Evolutionary conservation across 441 rosid genomes (phyloP).

Genomic region (Adansonia gregorii): DNA sequence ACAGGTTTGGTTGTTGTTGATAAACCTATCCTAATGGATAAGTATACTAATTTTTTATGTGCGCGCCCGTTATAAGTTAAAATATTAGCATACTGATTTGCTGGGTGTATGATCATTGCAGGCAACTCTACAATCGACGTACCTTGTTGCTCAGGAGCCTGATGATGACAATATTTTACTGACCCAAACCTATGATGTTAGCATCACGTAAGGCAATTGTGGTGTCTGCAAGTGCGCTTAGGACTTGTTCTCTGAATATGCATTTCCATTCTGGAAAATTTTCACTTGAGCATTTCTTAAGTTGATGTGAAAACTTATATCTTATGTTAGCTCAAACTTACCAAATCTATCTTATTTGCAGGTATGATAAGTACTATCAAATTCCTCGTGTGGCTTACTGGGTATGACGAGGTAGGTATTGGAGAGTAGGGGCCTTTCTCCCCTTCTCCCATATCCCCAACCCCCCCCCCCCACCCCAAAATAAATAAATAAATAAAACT

Average conservation of each 20-base stretch:
- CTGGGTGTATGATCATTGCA: neutral
- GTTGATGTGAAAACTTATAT: neutral
- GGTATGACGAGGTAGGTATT: constrained; percentile 88
- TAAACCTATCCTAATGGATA: neutral
- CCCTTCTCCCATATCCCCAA: neutral
- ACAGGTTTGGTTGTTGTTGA: neutral
- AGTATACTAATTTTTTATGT: neutral
- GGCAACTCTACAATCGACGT: neutral
- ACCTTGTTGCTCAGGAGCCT: constrained; percentile 34
- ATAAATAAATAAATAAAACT: neutral
- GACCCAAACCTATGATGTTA: neutral
- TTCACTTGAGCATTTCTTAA: neutral
- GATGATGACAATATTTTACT: constrained; percentile 9
- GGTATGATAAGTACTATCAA: constrained; percentile 98
- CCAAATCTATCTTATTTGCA: constrained; percentile 40
- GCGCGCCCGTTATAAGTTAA: neutral
- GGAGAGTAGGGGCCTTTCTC: neutral
- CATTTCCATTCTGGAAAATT: neutral
- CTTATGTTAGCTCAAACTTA: neutral
- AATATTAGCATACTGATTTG: neutral
- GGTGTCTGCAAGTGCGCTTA: neutral
- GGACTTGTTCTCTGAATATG: neutral
- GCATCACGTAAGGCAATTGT: neutral
- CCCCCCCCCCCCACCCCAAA: neutral
- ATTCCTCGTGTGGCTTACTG: constrained; percentile 99